Conservation (phyloP, 192 early-diverging fungal species). For the Mortierella claussenii region DNA sequence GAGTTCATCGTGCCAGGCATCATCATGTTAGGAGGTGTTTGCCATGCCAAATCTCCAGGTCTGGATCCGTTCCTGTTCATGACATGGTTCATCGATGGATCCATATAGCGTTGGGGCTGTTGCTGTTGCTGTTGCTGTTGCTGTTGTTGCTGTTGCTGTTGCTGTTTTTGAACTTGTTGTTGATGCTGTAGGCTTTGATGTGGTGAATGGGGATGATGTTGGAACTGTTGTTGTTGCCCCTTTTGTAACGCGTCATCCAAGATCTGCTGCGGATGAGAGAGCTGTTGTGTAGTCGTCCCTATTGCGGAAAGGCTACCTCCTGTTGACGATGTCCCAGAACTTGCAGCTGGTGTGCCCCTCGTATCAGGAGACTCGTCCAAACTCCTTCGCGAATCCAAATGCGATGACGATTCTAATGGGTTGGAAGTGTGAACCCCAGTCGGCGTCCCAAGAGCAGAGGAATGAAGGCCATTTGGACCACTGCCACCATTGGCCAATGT, state of each 20-base stretch:
- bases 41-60: constrained; percentile 25
- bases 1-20: not conserved
- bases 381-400: constrained; percentile 26
- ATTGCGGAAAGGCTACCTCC: too few relatives aligned
- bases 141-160: constrained; percentile 29
- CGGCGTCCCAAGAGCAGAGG: constrained; percentile 21
- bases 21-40: constrained; percentile 22
- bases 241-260: constrained; percentile 43
- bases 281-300: too few relatives aligned
- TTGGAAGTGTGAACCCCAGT: constrained; percentile 15
- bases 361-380: constrained; percentile 19
- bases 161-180: constrained; percentile 16
- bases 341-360: constrained; percentile 1
- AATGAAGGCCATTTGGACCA: not conserved
- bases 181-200: constrained; percentile 14
- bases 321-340: not conserved
- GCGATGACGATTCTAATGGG: constrained; percentile 10
- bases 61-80: constrained; percentile 21
- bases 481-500: not conserved
- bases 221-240: constrained; percentile 18
- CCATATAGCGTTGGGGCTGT: constrained; percentile 27
- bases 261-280: constrained; percentile 45
- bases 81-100: constrained; percentile 11
- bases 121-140: constrained; percentile 32
- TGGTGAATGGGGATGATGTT: constrained; percentile 1